These are phyloP conservation scores for Calocera viscosa DNA, from an alignment of 768 basidiomycete genomes.

Conservation along the genomic window DNA sequence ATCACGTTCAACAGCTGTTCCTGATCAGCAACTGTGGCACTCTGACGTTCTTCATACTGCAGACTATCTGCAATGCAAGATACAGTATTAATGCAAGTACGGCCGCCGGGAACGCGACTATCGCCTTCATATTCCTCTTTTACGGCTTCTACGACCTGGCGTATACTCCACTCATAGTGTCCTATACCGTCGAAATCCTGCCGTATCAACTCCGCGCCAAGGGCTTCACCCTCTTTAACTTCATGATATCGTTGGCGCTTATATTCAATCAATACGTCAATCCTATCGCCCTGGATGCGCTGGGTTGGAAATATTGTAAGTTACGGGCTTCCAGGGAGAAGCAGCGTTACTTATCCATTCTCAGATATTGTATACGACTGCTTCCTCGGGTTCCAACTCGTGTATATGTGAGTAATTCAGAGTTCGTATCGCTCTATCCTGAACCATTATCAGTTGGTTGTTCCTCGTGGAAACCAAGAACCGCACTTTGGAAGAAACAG, in stretches of 20 bases:
- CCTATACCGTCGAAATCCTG: constrained; percentile 81
- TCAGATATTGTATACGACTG: constrained; percentile 50
- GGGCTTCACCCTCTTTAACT: constrained; percentile 72
- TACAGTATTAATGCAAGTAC: constrained; percentile 23
- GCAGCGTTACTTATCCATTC: not conserved
- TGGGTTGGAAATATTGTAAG: constrained; percentile 66
- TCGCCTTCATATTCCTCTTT: constrained; percentile 75
- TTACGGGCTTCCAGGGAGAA: constrained; percentile 23
- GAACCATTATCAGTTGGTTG: constrained; percentile 31
- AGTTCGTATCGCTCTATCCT: not conserved
- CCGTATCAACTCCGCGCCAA: constrained; percentile 75
- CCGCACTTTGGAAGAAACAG: constrained; percentile 11
- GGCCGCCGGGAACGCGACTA: constrained; percentile 43
- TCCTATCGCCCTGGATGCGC: constrained; percentile 53
- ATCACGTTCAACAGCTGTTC: constrained; percentile 37
- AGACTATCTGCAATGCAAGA: constrained; percentile 38
- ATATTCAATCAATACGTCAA: constrained; percentile 87
- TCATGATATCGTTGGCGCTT: constrained; percentile 61
- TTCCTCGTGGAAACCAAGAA: constrained; percentile 33
- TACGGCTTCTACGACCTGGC: constrained; percentile 71
- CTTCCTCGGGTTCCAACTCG: constrained; percentile 55
- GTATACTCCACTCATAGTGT: constrained; percentile 74
- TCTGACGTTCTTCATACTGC: constrained; percentile 42
- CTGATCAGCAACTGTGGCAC: constrained; percentile 26
- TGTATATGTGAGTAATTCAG: constrained; percentile 32